A percentile compares a stretch with the other conserved stretches of the same genome.
Evolutionary conservation across 495 filamentous ascomycete species (phyloP).

Genomic region (Letharia columbiana): DNA sequence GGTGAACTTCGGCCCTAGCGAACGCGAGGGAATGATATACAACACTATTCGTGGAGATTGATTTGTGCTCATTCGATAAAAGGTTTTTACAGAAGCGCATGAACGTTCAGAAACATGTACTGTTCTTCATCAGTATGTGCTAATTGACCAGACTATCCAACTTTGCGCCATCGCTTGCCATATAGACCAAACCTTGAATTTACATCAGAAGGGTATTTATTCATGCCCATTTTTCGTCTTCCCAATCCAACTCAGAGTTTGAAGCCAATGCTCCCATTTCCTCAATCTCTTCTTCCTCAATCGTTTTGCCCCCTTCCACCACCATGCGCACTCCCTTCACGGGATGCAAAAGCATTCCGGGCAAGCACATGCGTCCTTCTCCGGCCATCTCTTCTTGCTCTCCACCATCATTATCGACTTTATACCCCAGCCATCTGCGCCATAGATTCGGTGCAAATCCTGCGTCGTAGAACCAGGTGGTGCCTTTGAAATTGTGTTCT

Average conservation of each 20-base stretch:
- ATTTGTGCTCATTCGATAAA: neutral
- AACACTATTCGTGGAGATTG: neutral
- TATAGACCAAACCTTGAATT: neutral
- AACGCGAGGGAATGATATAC: too few species aligned
- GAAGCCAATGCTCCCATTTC: conserved; percentile 30
- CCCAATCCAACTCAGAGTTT: conserved; percentile 13
- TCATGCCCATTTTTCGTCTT: neutral
- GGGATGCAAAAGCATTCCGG: conserved; percentile 86
- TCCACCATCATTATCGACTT: conserved; percentile 77
- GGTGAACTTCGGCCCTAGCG: neutral
- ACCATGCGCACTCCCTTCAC: conserved; percentile 79
- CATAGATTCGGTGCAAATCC: conserved; percentile 77
- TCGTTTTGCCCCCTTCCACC: conserved; percentile 43
- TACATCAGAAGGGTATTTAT: conserved; percentile 9
- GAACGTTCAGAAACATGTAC: neutral
- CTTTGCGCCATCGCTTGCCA: neutral
- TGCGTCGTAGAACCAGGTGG: conserved; percentile 93
- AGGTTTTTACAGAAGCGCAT: neutral
- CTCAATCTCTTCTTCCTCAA: conserved; percentile 30
- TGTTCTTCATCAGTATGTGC: neutral
- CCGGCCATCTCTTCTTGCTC: conserved; percentile 68
- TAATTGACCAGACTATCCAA: neutral
- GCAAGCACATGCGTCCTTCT: conserved; percentile 90
- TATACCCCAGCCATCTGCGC: conserved; percentile 76
- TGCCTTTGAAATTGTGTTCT: conserved; percentile 82